Conservation (phyloP, 2,329 filamentous ascomycete genomes). For the Pestalotiopsis sp. region DNA sequence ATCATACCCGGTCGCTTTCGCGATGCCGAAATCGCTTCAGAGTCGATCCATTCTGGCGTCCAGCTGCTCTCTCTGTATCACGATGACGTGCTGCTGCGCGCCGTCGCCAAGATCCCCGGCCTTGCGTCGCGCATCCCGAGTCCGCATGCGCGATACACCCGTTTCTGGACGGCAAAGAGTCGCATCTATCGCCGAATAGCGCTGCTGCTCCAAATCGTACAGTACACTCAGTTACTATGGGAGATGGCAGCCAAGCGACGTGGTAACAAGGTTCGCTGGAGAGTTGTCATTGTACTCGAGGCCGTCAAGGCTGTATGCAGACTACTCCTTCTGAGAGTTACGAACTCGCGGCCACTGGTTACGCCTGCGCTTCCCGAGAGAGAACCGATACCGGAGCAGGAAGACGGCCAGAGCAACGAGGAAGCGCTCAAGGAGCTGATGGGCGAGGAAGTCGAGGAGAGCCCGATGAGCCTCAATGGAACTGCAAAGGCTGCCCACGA, state of each 20-base stretch:
- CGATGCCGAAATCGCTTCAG: constrained; percentile 93
- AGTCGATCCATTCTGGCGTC: constrained; percentile 86
- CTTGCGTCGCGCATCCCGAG: constrained; percentile 55
- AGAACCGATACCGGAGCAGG: constrained; percentile 70
- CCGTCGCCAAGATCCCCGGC: constrained; percentile 63
- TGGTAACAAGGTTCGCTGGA: constrained; percentile 82
- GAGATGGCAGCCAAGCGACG: constrained; percentile 94
- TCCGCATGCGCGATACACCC: constrained; percentile 67
- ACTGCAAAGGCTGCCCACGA: constrained; percentile 54
- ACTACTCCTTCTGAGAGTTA: constrained; percentile 78
- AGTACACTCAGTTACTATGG: constrained; percentile 94
- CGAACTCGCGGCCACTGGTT: constrained; percentile 79
- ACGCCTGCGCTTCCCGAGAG: constrained; percentile 85
- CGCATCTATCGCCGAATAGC: constrained; percentile 80
- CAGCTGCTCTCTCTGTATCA: constrained; percentile 92
- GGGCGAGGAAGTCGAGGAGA: constrained; percentile 43
- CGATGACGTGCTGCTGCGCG: constrained; percentile 77
- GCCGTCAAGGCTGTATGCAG: constrained; percentile 83
- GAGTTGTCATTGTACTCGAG: constrained; percentile 83
- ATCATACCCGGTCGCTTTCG: constrained; percentile 90
- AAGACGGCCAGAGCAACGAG: constrained; percentile 55
- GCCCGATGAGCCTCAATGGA: constrained; percentile 42
- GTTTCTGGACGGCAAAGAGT: constrained; percentile 65
- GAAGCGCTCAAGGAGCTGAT: constrained; percentile 34
- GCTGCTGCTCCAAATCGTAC: constrained; percentile 82